Evolutionary conservation across 306 rosid species (phyloP), one percentile per base, ranked within the genome.

Genomic region (Acmispon strigosus): DNA sequence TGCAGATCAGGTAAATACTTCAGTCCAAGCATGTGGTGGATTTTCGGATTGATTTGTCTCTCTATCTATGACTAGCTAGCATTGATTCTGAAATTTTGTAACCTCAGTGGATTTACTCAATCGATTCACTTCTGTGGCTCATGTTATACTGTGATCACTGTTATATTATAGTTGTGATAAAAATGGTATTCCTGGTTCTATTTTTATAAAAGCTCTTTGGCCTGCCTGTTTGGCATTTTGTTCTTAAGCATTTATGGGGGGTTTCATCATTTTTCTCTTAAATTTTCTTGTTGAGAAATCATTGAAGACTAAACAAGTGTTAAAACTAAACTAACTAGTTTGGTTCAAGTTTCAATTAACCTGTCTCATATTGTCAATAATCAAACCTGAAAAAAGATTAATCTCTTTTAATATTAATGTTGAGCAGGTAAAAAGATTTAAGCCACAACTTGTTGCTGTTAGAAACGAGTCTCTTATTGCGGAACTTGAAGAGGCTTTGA

Each of bases 401-500:
- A 74, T 60, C 48, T 60, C 36, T 67, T 52, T 66, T 4, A 37
- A 48, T 72, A 39, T 66, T 59, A 70, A 41, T 73, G 73, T 27
- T 73, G 62, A 36, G 50, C 87, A 94, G 99, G 88, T 94, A 76
- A 94, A 77, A 75, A 87, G 91, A 73, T 94, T 94, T 73, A 91
- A 83, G 76, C 99, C 99, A 60, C 89, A 94, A 69, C 81, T 94
- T 60, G 97, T 94, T 66, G 83, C 99, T 12, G 91, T 94, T 50
- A 86, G 95, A 87, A 85, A 94, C 16, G 97, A 94, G 82, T 86
- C 96, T 58, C 81, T 91, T 55, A 75, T 89, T 51, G 78, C 87
- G 62, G 99, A 94, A 73, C 96, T 94, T 67, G 82, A 76, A 81
- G 99, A 94, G 82, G 97, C 99, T 61, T 86, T 94, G 82, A 77